These are phyloP conservation scores for Ophiorrhiza pumila DNA, from an alignment of 257 asterid genomes.

Conservation along the genomic window DNA sequence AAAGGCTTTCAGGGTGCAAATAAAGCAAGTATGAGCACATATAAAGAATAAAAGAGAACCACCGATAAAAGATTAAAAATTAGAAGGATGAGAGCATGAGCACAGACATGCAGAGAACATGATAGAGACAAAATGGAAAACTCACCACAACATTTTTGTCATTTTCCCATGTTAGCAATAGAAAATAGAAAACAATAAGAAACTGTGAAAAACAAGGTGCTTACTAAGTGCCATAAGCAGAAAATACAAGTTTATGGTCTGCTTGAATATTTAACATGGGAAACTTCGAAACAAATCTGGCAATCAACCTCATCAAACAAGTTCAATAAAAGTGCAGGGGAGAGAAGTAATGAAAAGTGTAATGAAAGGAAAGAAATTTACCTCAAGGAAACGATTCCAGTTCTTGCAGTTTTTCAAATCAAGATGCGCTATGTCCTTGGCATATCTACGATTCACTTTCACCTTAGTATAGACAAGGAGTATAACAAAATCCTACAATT, in stretches of 20 bases:
- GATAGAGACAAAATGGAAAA: not conserved
- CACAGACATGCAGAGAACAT: not conserved
- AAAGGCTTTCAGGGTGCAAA: not conserved
- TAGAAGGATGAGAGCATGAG: not conserved
- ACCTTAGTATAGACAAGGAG: slow-evolving; percentile 31
- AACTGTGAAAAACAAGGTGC: not conserved
- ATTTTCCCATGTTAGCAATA: not conserved
- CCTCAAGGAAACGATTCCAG: slow-evolving; percentile 99
- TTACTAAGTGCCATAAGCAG: not conserved
- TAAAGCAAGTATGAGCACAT: not conserved
- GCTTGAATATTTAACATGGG: not conserved
- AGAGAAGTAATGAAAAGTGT: not conserved
- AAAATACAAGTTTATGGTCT: not conserved
- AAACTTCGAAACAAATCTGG: not conserved
- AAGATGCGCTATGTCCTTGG: slow-evolving; percentile 68
- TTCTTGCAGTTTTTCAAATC: slow-evolving; percentile 71
- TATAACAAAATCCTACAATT: not conserved
- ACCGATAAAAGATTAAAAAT: not conserved
- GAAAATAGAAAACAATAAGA: not conserved
- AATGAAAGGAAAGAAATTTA: slow-evolving; percentile 18
- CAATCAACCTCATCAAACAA: not conserved
- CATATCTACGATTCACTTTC: slow-evolving; percentile 44
- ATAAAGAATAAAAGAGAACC: not conserved
- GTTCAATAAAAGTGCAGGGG: not conserved
- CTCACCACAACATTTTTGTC: not conserved